phyloP scores from a whole-genome alignment of 2,329 filamentous ascomycete genomes.

The Stagonosporopsis rhizophila region DNA sequence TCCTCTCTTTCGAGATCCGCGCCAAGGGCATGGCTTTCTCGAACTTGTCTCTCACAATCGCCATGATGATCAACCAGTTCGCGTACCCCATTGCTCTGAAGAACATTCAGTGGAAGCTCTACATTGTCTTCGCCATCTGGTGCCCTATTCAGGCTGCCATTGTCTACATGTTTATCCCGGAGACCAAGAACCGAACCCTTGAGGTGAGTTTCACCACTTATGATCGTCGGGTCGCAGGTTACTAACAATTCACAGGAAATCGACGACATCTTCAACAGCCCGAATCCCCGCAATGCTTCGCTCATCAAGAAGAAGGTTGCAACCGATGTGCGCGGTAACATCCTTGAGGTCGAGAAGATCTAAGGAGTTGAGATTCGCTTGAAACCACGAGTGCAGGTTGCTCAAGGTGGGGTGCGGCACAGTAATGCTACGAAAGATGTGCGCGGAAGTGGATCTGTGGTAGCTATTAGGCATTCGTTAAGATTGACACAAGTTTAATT shows the following conservation, averaged over 20 bases:
- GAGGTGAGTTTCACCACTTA: constrained; percentile 9
- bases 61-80: constrained; percentile 40
- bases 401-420: neutral
- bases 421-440: neutral
- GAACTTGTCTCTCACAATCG: constrained; percentile 45
- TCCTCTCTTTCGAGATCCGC: constrained; percentile 55
- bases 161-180: constrained; percentile 32
- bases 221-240: neutral
- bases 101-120: constrained; percentile 33
- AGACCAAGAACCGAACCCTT: constrained; percentile 39
- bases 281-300: constrained; percentile 32
- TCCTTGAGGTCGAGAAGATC: constrained; percentile 37
- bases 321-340: constrained; percentile 24
- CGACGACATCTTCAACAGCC: constrained; percentile 32
- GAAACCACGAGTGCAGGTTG: neutral
- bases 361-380: neutral
- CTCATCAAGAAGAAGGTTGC: constrained; percentile 36
- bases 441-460: neutral
- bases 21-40: constrained; percentile 60
- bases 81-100: constrained; percentile 37
- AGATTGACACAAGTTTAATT: neutral
- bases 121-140: constrained; percentile 37
- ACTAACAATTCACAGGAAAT: constrained; percentile 20
- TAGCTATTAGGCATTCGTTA: neutral
- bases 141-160: constrained; percentile 27